Evolutionary conservation across 2,329 filamentous ascomycete species (phyloP).

Genomic region (Colletotrichum aenigma): DNA sequence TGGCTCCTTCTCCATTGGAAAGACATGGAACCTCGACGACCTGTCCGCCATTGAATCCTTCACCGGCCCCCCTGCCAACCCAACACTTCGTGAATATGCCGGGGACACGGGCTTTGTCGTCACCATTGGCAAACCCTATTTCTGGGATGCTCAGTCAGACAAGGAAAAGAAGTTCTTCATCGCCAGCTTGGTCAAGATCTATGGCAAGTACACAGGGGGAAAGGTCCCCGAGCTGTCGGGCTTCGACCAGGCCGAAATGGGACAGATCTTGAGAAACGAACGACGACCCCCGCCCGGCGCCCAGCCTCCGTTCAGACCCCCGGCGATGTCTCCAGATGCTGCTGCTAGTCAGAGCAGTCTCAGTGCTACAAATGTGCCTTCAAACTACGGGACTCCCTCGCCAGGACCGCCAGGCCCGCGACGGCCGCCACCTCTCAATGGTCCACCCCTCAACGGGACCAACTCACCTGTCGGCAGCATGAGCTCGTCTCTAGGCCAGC

Average conservation of each 20-base stretch:
- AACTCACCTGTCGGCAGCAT: constrained; percentile 56
- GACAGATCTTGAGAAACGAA: constrained; percentile 71
- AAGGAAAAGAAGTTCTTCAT: constrained; percentile 99
- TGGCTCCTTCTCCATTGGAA: constrained; percentile 94
- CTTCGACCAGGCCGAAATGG: constrained; percentile 81
- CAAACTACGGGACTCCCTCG: constrained; percentile 37
- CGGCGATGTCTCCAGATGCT: constrained; percentile 9
- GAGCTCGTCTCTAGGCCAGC: constrained; percentile 50
- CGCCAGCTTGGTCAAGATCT: constrained; percentile 94
- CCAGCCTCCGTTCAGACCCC: constrained; percentile 4
- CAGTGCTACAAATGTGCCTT: constrained; percentile 21
- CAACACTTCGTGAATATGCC: constrained; percentile 76
- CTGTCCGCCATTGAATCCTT: constrained; percentile 81
- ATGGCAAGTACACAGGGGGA: constrained; percentile 92
- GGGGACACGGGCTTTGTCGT: constrained; percentile 85
- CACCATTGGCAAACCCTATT: constrained; percentile 92
- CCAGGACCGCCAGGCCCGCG: constrained; percentile 24
- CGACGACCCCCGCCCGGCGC: constrained; percentile 38
- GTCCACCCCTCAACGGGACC: constrained; percentile 16
- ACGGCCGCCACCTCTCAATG: constrained; percentile 12
- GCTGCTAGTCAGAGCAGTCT: constrained; percentile 23
- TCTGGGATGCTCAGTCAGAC: constrained; percentile 90
- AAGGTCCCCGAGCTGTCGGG: constrained; percentile 79
- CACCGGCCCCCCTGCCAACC: constrained; percentile 61
- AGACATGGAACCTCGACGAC: constrained; percentile 97